Evolutionary conservation across 1,139 yeast species (phyloP).

Genomic region (Sugiyamaella castrensis): DNA sequence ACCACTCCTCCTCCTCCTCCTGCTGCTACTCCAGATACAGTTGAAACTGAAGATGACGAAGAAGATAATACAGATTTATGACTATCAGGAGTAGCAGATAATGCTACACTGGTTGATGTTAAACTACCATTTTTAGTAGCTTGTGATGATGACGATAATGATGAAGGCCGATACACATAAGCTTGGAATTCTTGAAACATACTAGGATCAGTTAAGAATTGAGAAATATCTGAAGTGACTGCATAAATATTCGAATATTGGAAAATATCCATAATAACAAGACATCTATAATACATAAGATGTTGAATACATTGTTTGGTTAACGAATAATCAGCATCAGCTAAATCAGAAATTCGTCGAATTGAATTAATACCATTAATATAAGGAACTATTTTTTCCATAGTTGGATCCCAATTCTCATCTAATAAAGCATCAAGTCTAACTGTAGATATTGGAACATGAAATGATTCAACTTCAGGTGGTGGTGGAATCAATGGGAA

Average conservation of each 20-base stretch:
- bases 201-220: constrained; percentile 58
- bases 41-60: constrained; percentile 12
- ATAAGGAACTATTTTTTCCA: constrained; percentile 80
- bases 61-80: constrained; percentile 9
- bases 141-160: background rate
- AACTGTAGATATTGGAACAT: constrained; percentile 88
- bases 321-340: constrained; percentile 74
- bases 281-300: constrained; percentile 82
- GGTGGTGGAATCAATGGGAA: constrained; percentile 89
- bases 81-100: constrained; percentile 11
- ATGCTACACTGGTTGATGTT: constrained; percentile 6
- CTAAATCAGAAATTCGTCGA: constrained; percentile 68
- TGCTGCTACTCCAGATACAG: background rate
- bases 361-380: constrained; percentile 88
- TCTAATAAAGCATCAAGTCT: constrained; percentile 69
- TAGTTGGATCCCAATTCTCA: constrained; percentile 95
- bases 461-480: constrained; percentile 62
- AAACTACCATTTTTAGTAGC: constrained; percentile 11
- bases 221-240: constrained; percentile 73
- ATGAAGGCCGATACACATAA: constrained; percentile 48
- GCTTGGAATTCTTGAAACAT: constrained; percentile 86
- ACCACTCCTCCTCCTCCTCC: background rate
- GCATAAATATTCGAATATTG: constrained; percentile 89
- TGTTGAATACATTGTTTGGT: constrained; percentile 90
- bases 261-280: constrained; percentile 78